Base-by-base conservation (phyloP, 306 rosid genomes). In the Delonix regia region DNA sequence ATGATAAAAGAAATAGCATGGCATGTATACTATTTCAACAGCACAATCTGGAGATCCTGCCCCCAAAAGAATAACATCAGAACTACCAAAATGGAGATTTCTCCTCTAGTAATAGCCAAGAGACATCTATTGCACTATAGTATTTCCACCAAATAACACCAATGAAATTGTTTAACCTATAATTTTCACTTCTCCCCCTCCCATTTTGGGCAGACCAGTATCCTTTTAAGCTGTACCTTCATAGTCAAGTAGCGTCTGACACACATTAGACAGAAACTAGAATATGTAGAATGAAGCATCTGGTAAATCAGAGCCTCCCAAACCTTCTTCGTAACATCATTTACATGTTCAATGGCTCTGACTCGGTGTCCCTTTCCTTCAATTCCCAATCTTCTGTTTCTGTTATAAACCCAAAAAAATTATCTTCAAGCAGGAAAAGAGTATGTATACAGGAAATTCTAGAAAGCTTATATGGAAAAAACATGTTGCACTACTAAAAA, bases 281-380 rank as follows among this genome's bases (percentile, higher is more conserved):
- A 62, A 70, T 80, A 79, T 78, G 61, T 69, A 66, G 86, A 79
- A 80, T 73, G 66, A 76, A 71, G 84, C 61, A 25, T 62, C 74
- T 75, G 71, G 48, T 28, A 10, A 49, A 75, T 77, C 74, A 63
- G 82, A 36, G 73, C 85, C 81, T 75, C 78, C 75, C 69, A 67
- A 85, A 80, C 73, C 78, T 80, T 81, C 34, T 53, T 24, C 53
- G 67, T 70, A 70, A 69, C 72, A 47, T 80, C 76, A 74, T 56
- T 86, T 87, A 92, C 66, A 93, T 70, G 88, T 82, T 90, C 69
- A 94, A 79, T n/a, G 98, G 97, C 80, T 92, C 97, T 47, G 94
- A 80, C 82, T 96, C 97, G 0, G 80, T 61, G 66, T 91, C 98
- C 87, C 91, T 89, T 74, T 90, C 99, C 88, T 85, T 90, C 92